Conservation (phyloP, 805 yeast species). For the Huiozyma sinensis region DNA sequence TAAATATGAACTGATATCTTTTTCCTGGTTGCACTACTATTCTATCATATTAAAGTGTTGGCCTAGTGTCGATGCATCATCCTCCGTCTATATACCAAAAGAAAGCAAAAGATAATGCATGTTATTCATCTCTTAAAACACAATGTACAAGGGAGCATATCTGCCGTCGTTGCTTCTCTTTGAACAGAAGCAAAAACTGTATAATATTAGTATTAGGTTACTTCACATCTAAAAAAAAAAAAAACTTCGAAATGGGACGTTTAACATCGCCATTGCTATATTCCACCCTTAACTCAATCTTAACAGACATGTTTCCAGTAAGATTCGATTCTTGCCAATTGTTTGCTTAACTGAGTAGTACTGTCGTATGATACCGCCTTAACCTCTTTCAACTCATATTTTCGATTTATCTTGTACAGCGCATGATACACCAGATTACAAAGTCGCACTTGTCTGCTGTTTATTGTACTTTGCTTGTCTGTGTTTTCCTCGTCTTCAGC, state of each 20-base stretch:
- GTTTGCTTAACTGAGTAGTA: not conserved
- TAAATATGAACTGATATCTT: constrained; percentile 24
- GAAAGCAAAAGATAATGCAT: too few species aligned
- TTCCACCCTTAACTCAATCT: not conserved
- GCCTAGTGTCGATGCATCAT: too few species aligned
- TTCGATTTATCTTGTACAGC: constrained; percentile 14
- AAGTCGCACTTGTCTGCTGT: constrained; percentile 8
- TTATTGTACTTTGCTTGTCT: constrained; percentile 1
- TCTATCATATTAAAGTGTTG: too few species aligned
- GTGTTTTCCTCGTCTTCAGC: not conserved
- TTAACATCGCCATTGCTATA: too few species aligned
- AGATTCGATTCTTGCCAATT: constrained; percentile 9
- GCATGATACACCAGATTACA: constrained; percentile 17
- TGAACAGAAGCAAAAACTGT: too few species aligned
- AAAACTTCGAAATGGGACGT: too few species aligned
- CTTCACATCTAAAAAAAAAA: too few species aligned
- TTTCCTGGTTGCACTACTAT: not conserved
- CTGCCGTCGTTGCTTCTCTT: too few species aligned
- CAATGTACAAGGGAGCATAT: too few species aligned
- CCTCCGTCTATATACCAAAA: too few species aligned
- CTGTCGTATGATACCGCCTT: constrained; percentile 6
- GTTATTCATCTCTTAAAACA: too few species aligned
- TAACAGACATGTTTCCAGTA: constrained; percentile 21
- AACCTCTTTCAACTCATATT: constrained; percentile 10
- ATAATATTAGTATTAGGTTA: too few species aligned